These are phyloP conservation scores for Wickerhamomyces sp. DNA, from an alignment of 1,139 yeast species.

Conservation along the genomic window DNA sequence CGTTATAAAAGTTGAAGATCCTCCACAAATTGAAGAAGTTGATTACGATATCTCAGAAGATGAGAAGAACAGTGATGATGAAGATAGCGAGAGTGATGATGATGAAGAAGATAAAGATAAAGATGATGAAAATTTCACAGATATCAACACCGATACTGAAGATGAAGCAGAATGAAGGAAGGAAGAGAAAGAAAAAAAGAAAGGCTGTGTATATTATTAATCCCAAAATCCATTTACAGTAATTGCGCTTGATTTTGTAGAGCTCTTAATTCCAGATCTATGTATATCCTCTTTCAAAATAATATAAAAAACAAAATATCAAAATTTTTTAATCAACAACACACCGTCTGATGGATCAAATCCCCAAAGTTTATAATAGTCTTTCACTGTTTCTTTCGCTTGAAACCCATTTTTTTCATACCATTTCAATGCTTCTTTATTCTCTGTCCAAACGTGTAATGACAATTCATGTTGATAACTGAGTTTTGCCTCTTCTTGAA, in stretches of 20 bases:
- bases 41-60: conserved; percentile 60
- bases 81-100: conserved; percentile 38
- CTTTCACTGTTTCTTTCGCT: conserved; percentile 35
- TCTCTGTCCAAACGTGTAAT: conserved; percentile 54
- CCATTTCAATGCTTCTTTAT: conserved; percentile 47
- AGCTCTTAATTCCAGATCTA: no score
- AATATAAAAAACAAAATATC: no score
- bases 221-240: no score
- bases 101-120: conserved; percentile 27
- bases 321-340: conserved; percentile 29
- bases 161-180: conserved; percentile 32
- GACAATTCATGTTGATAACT: conserved; percentile 49
- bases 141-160: conserved; percentile 38
- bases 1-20: conserved; percentile 51
- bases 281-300: no score
- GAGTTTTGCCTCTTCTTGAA: conserved; percentile 49
- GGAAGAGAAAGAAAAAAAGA: no score
- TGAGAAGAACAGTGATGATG: conserved; percentile 60
- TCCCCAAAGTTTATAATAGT: conserved; percentile 48
- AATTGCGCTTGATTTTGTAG: no score
- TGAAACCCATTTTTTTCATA: conserved; percentile 50
- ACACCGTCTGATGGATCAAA: conserved; percentile 42
- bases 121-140: conserved; percentile 33
- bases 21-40: conserved; percentile 38
- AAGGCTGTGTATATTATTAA: no score